These are phyloP conservation scores for Dendrocalamus sinicus DNA, from an alignment of 176 grass and related monocot genomes.

Conservation along the genomic window DNA sequence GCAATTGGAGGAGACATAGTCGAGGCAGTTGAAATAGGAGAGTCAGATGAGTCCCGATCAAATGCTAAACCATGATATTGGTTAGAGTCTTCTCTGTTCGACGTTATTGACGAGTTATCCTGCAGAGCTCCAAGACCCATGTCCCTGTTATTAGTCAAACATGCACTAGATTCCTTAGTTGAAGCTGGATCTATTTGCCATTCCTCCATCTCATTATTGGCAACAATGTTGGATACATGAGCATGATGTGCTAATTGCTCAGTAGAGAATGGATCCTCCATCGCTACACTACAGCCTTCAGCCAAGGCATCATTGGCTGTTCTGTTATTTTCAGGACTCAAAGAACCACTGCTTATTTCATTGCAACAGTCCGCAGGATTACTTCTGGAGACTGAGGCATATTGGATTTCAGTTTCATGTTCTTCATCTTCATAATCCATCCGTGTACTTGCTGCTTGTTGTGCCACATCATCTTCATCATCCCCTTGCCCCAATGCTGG, in stretches of 20 bases:
- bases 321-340: slow-evolving; percentile 44
- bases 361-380: slow-evolving; percentile 45
- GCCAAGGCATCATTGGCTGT: slow-evolving; percentile 20
- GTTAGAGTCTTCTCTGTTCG: slow-evolving; percentile 63
- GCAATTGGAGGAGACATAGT: slow-evolving; percentile 60
- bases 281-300: slow-evolving; percentile 35
- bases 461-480: slow-evolving; percentile 37
- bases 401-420: slow-evolving; percentile 51
- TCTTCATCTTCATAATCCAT: slow-evolving; percentile 48
- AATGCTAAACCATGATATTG: slow-evolving; percentile 58
- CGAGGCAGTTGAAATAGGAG: slow-evolving; percentile 67
- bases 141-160: slow-evolving; percentile 58
- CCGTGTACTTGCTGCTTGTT: slow-evolving; percentile 36
- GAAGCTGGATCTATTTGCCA: slow-evolving; percentile 42
- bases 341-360: slow-evolving; percentile 40
- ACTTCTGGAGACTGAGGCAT: slow-evolving; percentile 44
- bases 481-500: slow-evolving; percentile 39
- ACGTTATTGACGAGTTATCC: slow-evolving; percentile 85
- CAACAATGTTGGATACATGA: slow-evolving; percentile 45
- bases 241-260: slow-evolving; percentile 41
- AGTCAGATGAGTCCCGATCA: slow-evolving; percentile 51
- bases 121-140: slow-evolving; percentile 55
- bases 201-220: slow-evolving; percentile 46
- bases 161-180: slow-evolving; percentile 53
- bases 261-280: slow-evolving; percentile 42